These are phyloP conservation scores for Castanospermum australe DNA, from an alignment of 306 rosid species.

Conservation along the genomic window DNA sequence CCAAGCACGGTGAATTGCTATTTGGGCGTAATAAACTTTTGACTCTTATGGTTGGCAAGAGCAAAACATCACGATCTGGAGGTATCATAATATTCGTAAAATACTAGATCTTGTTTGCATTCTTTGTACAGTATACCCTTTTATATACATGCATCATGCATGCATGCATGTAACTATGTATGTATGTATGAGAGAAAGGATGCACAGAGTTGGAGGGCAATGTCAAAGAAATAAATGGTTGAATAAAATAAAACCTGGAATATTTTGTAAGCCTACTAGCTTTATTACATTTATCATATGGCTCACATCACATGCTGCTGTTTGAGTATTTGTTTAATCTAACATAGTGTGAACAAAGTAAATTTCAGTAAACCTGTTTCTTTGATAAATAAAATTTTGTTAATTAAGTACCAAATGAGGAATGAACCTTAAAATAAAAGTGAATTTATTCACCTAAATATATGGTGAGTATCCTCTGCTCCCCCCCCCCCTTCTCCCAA, in stretches of 20 bases:
- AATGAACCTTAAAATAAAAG: neutral
- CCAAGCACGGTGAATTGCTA: constrained; percentile 34
- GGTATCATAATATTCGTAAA: constrained; percentile 25
- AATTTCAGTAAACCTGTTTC: neutral
- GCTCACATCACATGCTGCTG: neutral
- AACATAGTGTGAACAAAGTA: neutral
- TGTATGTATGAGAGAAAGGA: neutral
- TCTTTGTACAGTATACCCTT: neutral
- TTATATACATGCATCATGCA: neutral
- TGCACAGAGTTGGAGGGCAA: neutral
- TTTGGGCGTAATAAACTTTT: constrained; percentile 53
- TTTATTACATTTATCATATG: neutral
- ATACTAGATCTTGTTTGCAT: neutral
- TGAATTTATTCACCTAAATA: neutral
- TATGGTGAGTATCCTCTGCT: neutral
- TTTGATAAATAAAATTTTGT: neutral
- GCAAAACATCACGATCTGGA: constrained; percentile 34
- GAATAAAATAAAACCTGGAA: neutral
- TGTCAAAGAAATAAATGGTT: neutral
- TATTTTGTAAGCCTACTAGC: neutral
- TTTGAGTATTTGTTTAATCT: neutral
- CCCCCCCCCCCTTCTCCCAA: neutral
- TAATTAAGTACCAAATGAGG: neutral
- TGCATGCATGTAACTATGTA: too few species aligned
- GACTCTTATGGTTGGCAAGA: constrained; percentile 30